A percentile compares a stretch with the other conserved stretches of the same genome.
Evolutionary conservation across 2,329 filamentous ascomycete species (phyloP).

Genomic region (Orbilia ellipsospora): DNA sequence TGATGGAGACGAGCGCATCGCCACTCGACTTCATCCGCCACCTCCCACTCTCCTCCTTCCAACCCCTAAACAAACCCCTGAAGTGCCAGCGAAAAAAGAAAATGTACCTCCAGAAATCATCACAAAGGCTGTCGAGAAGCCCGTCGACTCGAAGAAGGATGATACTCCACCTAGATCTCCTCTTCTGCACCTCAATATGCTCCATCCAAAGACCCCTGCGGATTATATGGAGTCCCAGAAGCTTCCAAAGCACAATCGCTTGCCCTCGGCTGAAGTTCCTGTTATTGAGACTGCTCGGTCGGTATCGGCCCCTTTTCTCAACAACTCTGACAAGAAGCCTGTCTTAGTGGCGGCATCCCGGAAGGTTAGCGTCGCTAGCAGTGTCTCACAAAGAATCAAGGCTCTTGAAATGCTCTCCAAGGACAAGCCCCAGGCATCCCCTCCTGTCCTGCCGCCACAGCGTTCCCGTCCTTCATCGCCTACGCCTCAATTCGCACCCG

Average conservation of each 20-base stretch:
- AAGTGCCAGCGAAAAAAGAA: slow-evolving; percentile 43
- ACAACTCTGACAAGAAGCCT: slow-evolving; percentile 66
- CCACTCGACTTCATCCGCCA: slow-evolving; percentile 51
- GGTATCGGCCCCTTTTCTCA: slow-evolving; percentile 69
- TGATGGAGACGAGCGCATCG: slow-evolving; percentile 48
- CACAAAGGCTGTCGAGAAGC: slow-evolving; percentile 25
- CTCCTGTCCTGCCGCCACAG: slow-evolving; percentile 60
- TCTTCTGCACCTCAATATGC: slow-evolving; percentile 58
- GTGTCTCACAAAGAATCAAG: slow-evolving; percentile 92
- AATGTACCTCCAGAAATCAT: slow-evolving; percentile 24
- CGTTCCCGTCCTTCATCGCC: slow-evolving; percentile 69
- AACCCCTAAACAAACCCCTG: slow-evolving; percentile 52
- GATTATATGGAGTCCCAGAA: slow-evolving; percentile 65
- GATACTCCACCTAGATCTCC: slow-evolving; percentile 51
- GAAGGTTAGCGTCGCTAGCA: slow-evolving; percentile 75
- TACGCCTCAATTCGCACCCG: slow-evolving; percentile 64
- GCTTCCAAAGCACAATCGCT: slow-evolving; percentile 48
- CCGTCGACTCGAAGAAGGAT: slow-evolving; percentile 31
- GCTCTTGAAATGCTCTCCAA: slow-evolving; percentile 82
- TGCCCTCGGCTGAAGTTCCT: slow-evolving; percentile 64
- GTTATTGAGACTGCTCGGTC: slow-evolving; percentile 67
- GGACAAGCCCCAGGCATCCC: slow-evolving; percentile 60
- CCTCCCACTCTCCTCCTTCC: slow-evolving; percentile 53
- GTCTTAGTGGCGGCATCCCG: slow-evolving; percentile 70
- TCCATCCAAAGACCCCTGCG: slow-evolving; percentile 63